These are phyloP conservation scores for Aleurites moluccanus DNA, from an alignment of 441 rosid genomes.

Conservation along the genomic window DNA sequence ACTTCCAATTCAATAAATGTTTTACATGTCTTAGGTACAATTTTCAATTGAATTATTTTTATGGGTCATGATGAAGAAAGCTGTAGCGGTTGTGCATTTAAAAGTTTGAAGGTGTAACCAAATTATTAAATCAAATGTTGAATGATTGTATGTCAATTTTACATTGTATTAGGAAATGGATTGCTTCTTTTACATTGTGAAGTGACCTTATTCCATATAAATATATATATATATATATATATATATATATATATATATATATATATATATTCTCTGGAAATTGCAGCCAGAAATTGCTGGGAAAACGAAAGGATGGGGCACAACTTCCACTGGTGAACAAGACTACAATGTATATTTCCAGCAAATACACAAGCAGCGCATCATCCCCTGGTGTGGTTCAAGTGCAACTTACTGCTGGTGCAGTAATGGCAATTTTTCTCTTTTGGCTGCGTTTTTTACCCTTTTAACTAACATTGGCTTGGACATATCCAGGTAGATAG, in stretches of 20 bases:
- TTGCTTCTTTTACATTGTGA: background rate
- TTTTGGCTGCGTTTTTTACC: constrained; percentile 25
- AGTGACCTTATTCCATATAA: background rate
- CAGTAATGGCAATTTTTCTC: constrained; percentile 25
- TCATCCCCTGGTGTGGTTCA: constrained; percentile 37
- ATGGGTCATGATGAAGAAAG: too few species aligned
- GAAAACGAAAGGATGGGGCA: constrained; percentile 66
- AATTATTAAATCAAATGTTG: too few species aligned
- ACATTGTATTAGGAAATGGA: too few species aligned
- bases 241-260: background rate
- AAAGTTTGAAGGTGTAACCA: too few species aligned
- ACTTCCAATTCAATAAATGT: too few species aligned
- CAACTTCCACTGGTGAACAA: constrained; percentile 68
- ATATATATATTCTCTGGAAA: constrained; percentile 1
- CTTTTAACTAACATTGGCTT: constrained; percentile 34
- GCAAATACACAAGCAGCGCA: constrained; percentile 30
- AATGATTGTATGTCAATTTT: background rate
- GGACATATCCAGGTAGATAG: constrained; percentile 37
- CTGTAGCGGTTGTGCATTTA: background rate
- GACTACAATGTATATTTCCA: constrained; percentile 56
- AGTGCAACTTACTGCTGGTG: constrained; percentile 21
- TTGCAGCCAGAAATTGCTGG: constrained; percentile 68
- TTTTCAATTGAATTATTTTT: background rate
- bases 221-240: background rate
- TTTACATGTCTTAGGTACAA: too few species aligned